phyloP scores from a whole-genome alignment of 495 filamentous ascomycete genomes.

The Xylaria bambusicola region DNA sequence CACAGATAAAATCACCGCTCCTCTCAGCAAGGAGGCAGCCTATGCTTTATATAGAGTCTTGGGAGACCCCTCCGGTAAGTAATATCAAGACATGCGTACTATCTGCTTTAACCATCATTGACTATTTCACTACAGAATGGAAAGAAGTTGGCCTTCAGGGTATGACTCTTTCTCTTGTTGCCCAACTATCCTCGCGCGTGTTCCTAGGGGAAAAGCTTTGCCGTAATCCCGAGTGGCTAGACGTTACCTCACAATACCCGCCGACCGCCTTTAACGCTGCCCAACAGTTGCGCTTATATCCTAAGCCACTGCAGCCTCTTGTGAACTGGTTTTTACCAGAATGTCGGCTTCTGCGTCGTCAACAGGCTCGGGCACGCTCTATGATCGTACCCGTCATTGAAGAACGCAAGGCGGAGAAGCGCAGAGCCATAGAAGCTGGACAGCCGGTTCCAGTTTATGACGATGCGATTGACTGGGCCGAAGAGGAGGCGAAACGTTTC shows the following conservation, averaged over 20 bases:
- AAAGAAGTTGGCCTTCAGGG: slow-evolving; percentile 19
- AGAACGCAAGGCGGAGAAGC: slow-evolving; percentile 23
- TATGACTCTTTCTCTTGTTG: slow-evolving; percentile 35
- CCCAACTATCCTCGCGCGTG: slow-evolving; percentile 45
- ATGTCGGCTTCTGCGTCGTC: slow-evolving; percentile 24
- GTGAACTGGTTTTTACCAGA: slow-evolving; percentile 40
- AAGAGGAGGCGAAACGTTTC: slow-evolving; percentile 29
- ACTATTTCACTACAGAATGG: slow-evolving; percentile 27
- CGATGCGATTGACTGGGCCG: slow-evolving; percentile 42
- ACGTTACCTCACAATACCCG: slow-evolving; percentile 42
- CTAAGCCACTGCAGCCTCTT: slow-evolving; percentile 34
- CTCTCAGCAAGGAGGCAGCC: slow-evolving; percentile 45
- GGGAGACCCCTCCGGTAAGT: slow-evolving; percentile 19
- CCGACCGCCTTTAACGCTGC: slow-evolving; percentile 33
- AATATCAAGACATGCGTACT: no score
- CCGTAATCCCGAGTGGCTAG: slow-evolving; percentile 49
- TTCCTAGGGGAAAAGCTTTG: slow-evolving; percentile 51
- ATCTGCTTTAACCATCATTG: neutral
- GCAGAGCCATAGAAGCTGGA: slow-evolving; percentile 18
- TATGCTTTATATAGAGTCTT: slow-evolving; percentile 38
- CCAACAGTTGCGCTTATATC: slow-evolving; percentile 36
- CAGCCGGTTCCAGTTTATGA: slow-evolving; percentile 20
- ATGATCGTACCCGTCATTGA: slow-evolving; percentile 34
- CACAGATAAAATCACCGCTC: slow-evolving; percentile 28
- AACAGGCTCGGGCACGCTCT: slow-evolving; percentile 24